Evolutionary conservation across 202 grass and related monocot genomes (phyloP).

Genomic region (Zizania palustris): DNA sequence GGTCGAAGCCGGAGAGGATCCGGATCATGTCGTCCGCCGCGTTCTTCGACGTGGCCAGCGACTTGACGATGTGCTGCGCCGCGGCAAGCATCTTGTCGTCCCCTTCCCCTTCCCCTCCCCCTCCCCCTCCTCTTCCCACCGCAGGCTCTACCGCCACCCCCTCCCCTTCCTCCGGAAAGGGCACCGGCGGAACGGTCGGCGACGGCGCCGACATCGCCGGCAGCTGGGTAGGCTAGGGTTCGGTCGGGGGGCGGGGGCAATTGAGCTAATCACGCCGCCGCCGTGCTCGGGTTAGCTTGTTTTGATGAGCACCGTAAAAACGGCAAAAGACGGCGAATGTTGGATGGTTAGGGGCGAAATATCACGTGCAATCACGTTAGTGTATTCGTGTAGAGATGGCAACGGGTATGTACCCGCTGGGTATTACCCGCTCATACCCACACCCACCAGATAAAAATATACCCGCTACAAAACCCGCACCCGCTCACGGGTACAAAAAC

Average conservation of each 20-base stretch:
- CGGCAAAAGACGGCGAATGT: background rate
- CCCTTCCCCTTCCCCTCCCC: conserved; percentile 26
- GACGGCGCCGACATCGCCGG: conserved; percentile 53
- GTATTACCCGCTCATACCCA: no score
- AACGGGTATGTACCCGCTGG: no score
- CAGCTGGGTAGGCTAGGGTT: conserved; percentile 39
- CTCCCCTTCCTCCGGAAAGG: background rate
- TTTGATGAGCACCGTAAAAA: background rate
- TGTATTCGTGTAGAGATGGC: no score
- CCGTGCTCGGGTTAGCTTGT: background rate
- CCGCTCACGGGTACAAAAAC: no score
- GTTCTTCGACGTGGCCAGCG: conserved; percentile 95
- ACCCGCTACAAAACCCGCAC: no score
- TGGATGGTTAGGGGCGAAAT: no score
- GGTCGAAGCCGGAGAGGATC: conserved; percentile 85
- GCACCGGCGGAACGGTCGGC: background rate
- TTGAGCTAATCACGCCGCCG: background rate
- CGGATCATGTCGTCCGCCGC: conserved; percentile 98
- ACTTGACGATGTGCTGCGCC: conserved; percentile 98
- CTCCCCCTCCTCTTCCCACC: background rate
- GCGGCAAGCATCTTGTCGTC: conserved; percentile 90
- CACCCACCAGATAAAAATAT: no score
- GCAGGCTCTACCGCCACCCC: background rate
- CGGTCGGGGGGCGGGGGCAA: background rate
- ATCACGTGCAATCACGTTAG: no score